Evolutionary conservation across 768 basidiomycete genomes (phyloP), one percentile per base, ranked within the genome.

Genomic region (Pseudohyphozyma bogoriensis): DNA sequence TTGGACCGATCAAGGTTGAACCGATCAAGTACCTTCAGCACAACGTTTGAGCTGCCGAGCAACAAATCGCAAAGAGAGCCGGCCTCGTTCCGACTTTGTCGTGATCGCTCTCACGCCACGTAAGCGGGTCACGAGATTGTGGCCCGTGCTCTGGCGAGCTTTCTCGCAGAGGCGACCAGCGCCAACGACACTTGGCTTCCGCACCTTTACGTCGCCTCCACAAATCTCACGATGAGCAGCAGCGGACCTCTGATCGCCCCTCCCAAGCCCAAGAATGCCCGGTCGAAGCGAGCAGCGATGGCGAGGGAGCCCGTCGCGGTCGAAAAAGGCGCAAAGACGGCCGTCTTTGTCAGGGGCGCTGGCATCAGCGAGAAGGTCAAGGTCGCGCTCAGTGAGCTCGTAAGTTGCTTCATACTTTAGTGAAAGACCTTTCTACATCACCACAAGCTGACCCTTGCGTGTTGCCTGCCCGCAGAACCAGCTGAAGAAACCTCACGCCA

Each of bases 191-290:
- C n/a, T n/a, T n/a, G n/a, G n/a, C n/a, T n/a, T n/a, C n/a, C n/a
- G n/a, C n/a, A n/a, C n/a, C n/a, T n/a, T n/a, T n/a, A n/a, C n/a
- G n/a, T n/a, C n/a, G n/a, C n/a, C n/a, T n/a, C n/a, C n/a, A n/a
- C n/a, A n/a, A n/a, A n/a, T n/a, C n/a, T n/a, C n/a, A n/a, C n/a
- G n/a, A n/a, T n/a, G n/a, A n/a, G n/a, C n/a, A n/a, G n/a, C n/a
- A n/a, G n/a, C n/a, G n/a, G n/a, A n/a, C 65, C 65, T 2, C 49
- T 66, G 28, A 56, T 66, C 56, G 66, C 66, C 2, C 62, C 66
- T 1, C 22, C 59, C 2, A 96, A 93, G 78, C 89, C 95, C 26
- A 89, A 87, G 79, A 96, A 93, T 80, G 92, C 95, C 9, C 83
- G 93, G 37, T 86, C 87, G 18, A 99, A 97, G 75, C 81, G 95